Conservation (phyloP, 2,329 filamentous ascomycete species). For the Ceratocystis variospora region DNA sequence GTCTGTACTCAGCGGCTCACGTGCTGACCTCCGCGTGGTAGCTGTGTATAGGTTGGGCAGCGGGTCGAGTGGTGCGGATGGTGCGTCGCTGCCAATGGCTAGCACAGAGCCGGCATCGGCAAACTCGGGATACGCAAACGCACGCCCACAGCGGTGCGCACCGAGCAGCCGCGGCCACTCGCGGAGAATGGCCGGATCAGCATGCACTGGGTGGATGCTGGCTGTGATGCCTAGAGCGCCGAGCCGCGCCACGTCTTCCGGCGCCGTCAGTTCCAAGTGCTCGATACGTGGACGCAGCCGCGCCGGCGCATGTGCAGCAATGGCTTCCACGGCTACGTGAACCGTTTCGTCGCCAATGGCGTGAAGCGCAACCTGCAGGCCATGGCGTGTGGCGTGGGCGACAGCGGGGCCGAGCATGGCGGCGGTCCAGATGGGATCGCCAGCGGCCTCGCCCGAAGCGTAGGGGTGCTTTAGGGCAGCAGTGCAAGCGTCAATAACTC, state of each 20-base stretch:
- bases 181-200: conserved; percentile 46
- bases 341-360: conserved; percentile 51
- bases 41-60: conserved; percentile 46
- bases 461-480: conserved; percentile 48
- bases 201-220: conserved; percentile 44
- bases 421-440: conserved; percentile 40
- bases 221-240: conserved; percentile 47
- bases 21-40: conserved; percentile 41
- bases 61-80: conserved; percentile 42
- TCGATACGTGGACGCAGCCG: conserved; percentile 47
- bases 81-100: conserved; percentile 45
- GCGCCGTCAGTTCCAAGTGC: conserved; percentile 46
- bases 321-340: conserved; percentile 41
- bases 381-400: conserved; percentile 36
- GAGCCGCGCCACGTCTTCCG: conserved; percentile 41
- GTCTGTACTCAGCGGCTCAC: conserved; percentile 31
- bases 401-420: conserved; percentile 41
- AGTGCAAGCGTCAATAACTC: conserved; percentile 51
- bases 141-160: conserved; percentile 38
- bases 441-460: conserved; percentile 31
- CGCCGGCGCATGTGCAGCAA: conserved; percentile 32
- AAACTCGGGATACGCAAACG: conserved; percentile 52
- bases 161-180: conserved; percentile 49
- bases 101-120: conserved; percentile 39
- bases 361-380: conserved; percentile 49